Evolutionary conservation across 164 flowering plant species (phyloP).

Genomic region (Paratinospora sagittata): DNA sequence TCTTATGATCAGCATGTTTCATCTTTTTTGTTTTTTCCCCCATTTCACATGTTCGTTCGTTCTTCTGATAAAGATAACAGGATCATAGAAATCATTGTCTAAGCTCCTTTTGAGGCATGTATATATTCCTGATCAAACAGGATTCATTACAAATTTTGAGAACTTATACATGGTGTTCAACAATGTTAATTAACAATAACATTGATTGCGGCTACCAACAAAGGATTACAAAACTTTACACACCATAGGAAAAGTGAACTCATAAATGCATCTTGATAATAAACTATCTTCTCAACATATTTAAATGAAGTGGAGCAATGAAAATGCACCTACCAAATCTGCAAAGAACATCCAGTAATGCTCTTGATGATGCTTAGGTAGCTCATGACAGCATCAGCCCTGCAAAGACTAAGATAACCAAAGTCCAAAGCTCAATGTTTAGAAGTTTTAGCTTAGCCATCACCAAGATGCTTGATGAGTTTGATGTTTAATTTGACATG

Average conservation of each 20-base stretch:
- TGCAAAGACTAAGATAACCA: background rate
- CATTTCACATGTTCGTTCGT: no score
- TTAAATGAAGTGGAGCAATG: background rate
- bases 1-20: background rate
- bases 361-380: background rate
- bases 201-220: background rate
- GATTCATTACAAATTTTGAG: background rate
- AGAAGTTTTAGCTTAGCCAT: no score
- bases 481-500: slow-evolving; percentile 39
- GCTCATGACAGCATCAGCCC: slow-evolving; percentile 3
- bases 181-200: background rate
- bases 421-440: background rate
- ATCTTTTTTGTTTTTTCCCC: no score
- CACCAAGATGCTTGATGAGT: background rate
- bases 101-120: no score
- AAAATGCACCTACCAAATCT: slow-evolving; percentile 4
- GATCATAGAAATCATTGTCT: no score
- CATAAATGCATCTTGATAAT: background rate
- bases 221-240: background rate
- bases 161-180: background rate
- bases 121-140: background rate
- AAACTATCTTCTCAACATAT: background rate
- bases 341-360: background rate
- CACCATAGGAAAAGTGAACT: background rate
- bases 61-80: no score